Evolutionary conservation across 2,329 filamentous ascomycete species (phyloP).

Genomic region (Beauveria medogensis): DNA sequence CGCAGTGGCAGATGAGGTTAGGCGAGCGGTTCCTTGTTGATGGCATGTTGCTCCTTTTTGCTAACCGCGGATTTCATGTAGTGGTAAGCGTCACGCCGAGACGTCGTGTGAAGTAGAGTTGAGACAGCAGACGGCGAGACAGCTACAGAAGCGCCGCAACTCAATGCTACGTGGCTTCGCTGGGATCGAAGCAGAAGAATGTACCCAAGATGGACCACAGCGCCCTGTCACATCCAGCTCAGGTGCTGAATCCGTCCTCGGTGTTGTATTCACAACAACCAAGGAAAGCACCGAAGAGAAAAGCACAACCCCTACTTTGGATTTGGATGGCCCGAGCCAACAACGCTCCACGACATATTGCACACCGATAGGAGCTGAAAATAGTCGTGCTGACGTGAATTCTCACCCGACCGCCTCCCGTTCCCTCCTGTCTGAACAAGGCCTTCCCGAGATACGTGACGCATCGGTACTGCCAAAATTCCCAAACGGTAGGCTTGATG

Average conservation of each 20-base stretch:
- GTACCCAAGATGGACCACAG: background rate
- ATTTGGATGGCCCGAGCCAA: too few species aligned
- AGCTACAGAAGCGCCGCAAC: background rate
- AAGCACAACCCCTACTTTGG: too few species aligned
- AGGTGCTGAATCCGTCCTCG: background rate
- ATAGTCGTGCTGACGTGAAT: background rate
- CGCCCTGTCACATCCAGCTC: background rate
- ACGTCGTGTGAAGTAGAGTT: background rate
- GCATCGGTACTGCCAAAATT: background rate
- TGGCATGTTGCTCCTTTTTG: background rate
- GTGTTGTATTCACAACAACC: background rate
- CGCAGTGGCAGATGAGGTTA: background rate
- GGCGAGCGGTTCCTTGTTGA: background rate
- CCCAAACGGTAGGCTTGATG: too few species aligned
- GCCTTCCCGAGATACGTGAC: background rate
- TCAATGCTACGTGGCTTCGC: background rate
- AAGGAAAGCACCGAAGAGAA: background rate
- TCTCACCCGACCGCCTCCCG: background rate
- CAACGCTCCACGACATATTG: background rate
- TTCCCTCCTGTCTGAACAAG: background rate
- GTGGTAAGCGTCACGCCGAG: background rate
- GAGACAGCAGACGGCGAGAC: background rate
- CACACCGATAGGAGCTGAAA: background rate
- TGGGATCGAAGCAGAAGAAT: background rate
- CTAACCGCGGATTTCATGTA: background rate